Base-by-base conservation (phyloP, 1,284 basidiomycete species). In the Singerocomus inundabilis region DNA sequence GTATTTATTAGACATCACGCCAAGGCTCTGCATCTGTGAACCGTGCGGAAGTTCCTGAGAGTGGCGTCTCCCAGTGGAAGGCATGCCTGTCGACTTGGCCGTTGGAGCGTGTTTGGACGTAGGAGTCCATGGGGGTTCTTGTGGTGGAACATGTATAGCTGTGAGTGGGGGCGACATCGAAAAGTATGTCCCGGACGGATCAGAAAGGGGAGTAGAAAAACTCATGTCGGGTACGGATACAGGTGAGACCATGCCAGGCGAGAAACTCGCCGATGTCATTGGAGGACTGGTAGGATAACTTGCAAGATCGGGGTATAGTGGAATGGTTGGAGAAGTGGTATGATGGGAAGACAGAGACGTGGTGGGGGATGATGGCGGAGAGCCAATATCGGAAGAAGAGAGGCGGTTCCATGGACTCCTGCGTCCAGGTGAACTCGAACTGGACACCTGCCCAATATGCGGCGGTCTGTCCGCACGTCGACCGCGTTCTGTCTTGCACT, bases 1-100 rank as follows among this genome's bases (percentile, higher is more conserved):
- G 33, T 64, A 66, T 44, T 65, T 68, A 13, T 21, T 53, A 2
- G 62, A 66, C 52, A 66, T 66, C 42, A 60, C 55, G 4, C 21
- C 43, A 6, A 63, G 58, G 33, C 52, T 64, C 43, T 54, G 63
- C 48, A 58, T 37, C 11, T 66, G 40, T 18, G 52, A 6, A 10
- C 61, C 41, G 15, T 51, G 57, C 16, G 51, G 42, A 1, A 67
- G 30, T 28, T 68, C 64, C 39, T 65, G 57, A 0, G 62, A 68
- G 21, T 53, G 57, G 10, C 58, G 58, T 40, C 61, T 54, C 26
- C 12, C 38, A 13, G 46, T 7, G 4, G 46, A 29, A 0, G 50
- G 25, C 2, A 25, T 21, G 7, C 44, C 59, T 13, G 35, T 7
- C 15, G 48, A 33, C 42, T 49, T 63, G 41, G 42, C 4, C 16